phyloP scores from a whole-genome alignment of 257 asterid species.

The Gardenia jasminoides region DNA sequence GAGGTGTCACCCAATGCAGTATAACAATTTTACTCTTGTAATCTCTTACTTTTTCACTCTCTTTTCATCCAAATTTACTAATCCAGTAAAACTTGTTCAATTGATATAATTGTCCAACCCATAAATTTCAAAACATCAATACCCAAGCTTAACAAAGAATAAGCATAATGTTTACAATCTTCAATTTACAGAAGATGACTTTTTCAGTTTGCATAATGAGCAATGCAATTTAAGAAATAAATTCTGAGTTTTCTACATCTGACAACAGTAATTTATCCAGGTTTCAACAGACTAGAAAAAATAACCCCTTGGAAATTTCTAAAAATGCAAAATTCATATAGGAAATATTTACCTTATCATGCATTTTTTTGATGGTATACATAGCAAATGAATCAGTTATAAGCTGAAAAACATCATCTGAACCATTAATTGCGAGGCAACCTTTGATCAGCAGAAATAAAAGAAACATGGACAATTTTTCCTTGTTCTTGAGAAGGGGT shows the following conservation, averaged over 20 bases:
- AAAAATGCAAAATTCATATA: too few relatives aligned
- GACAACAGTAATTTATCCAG: neutral
- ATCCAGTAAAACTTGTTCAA: neutral
- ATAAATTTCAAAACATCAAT: neutral
- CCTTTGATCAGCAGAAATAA: neutral
- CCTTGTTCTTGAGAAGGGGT: neutral
- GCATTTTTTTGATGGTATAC: neutral
- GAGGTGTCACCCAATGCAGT: neutral
- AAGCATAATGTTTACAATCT: neutral
- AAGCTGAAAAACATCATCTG: neutral
- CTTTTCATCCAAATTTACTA: conserved; percentile 2
- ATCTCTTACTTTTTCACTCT: neutral
- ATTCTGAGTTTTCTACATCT: neutral
- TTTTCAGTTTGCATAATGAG: neutral
- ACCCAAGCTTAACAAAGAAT: neutral
- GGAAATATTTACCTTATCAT: too few relatives aligned
- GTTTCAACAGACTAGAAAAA: neutral
- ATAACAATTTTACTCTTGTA: neutral
- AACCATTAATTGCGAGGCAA: neutral
- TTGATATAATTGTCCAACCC: neutral
- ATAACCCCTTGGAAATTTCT: neutral
- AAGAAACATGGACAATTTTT: neutral
- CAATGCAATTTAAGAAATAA: neutral
- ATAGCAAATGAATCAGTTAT: neutral
- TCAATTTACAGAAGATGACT: neutral